phyloP scores from a whole-genome alignment of 148 eudicot species.

The Talinum fruticosum region DNA sequence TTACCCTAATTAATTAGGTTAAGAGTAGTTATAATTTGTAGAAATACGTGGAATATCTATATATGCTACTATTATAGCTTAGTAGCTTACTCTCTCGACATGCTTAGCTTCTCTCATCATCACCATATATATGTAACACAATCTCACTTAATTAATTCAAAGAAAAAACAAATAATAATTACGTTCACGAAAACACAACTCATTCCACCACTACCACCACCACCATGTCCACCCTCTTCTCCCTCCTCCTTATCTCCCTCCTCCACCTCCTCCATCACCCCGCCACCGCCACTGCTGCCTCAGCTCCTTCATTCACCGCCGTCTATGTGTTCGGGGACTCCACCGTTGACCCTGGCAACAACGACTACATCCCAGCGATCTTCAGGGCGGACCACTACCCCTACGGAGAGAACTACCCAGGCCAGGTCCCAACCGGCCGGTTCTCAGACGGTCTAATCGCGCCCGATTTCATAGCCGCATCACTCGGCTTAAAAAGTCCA shows the following conservation, averaged over 20 bases:
- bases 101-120: neutral
- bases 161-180: no score
- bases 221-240: conserved; percentile 7
- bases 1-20: neutral
- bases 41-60: neutral
- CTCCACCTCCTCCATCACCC: conserved; percentile 13
- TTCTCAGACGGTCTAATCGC: conserved; percentile 40
- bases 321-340: conserved; percentile 44
- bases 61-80: neutral
- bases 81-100: neutral
- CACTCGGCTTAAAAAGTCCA: conserved; percentile 18
- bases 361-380: conserved; percentile 25
- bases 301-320: conserved; percentile 21
- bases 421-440: conserved; percentile 35
- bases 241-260: neutral
- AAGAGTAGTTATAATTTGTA: neutral
- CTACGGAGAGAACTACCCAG: conserved; percentile 32
- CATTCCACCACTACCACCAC: neutral
- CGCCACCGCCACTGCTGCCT: neutral
- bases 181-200: neutral
- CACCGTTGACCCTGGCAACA: conserved; percentile 45
- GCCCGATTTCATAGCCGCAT: conserved; percentile 25
- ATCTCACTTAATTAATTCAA: neutral
- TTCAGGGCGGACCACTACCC: conserved; percentile 33
- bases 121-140: neutral